phyloP scores from a whole-genome alignment of 2,329 filamentous ascomycete genomes.

The Penicillium occitanis region DNA sequence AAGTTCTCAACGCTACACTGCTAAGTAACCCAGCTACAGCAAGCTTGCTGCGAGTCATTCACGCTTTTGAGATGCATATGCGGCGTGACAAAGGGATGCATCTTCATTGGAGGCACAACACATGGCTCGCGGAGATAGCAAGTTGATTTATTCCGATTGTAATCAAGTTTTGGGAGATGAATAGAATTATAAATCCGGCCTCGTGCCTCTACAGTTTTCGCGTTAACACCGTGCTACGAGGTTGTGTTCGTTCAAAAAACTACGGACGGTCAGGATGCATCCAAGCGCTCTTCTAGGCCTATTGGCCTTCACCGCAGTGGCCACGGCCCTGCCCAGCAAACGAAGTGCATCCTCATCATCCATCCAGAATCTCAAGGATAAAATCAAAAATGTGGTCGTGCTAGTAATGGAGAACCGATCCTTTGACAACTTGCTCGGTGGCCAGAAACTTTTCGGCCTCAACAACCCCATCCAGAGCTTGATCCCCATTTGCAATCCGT shows the following conservation, averaged over 20 bases:
- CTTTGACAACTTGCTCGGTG: slow-evolving; percentile 45
- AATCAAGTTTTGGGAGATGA: background rate
- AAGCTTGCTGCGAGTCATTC: background rate
- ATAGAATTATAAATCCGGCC: background rate
- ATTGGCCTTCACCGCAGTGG: slow-evolving; percentile 18
- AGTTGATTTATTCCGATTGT: background rate
- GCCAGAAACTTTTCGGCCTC: slow-evolving; percentile 37
- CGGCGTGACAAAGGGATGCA: background rate
- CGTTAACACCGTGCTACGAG: slow-evolving; percentile 35
- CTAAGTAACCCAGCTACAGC: background rate
- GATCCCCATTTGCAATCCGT: slow-evolving; percentile 42
- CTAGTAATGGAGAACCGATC: slow-evolving; percentile 48
- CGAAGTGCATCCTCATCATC: slow-evolving; percentile 17
- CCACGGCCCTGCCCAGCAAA: slow-evolving; percentile 16
- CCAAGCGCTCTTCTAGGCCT: slow-evolving; percentile 14
- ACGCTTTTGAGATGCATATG: background rate
- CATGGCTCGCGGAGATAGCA: background rate
- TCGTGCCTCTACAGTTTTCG: background rate
- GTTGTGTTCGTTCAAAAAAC: slow-evolving; percentile 29
- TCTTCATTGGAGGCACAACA: background rate
- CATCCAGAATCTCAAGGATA: slow-evolving; percentile 25
- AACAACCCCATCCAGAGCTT: slow-evolving; percentile 37
- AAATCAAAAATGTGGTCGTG: slow-evolving; percentile 52
- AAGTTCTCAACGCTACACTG: background rate
- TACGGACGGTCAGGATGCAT: slow-evolving; percentile 22